Base-by-base conservation (phyloP, 1,139 yeast species). In the Martiniozyma asiatica region DNA sequence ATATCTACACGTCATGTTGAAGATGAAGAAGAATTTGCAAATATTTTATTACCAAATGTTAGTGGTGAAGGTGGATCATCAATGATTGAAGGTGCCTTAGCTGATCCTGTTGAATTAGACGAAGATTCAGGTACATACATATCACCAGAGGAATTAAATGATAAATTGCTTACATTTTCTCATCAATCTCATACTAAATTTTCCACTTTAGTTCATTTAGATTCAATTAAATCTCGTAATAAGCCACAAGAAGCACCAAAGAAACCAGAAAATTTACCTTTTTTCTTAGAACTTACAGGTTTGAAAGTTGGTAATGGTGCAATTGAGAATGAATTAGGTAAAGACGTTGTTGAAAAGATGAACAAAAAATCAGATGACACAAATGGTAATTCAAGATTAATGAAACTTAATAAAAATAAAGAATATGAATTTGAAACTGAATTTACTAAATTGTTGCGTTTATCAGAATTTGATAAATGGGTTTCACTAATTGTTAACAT, bases 161-260 rank as follows among this genome's bases (percentile, higher is more conserved):
- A 62, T 6, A 61, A 64, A 3, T 59, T 89, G 36, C 57, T 81
- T 14, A 84, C 98, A 0, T 65, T 92, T 33, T 78, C 93, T 3
- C 47, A 69, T 24, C 78, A 80, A 4, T 82, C 97, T 13, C 69
- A 89, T 45, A 67, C 70, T 34, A 85, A 82, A 51, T 79, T 80
- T 60, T 73, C 68, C 39, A 84, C 94, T 3, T 58, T 92, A 31
- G 57, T 82, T 27, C 78, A 89, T 49, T 58, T 92, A 44, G 97
- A 92, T 44, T 70, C 75, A 5, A 87, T 92, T 43, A 82, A 73
- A 47, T 73, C 70, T 50, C 70, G 97, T 45, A 85, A 85, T 49
- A 89, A 82, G 54, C 96, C 98, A 8, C 75, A 63, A 36, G 96
- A 84, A 48, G 79, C 92, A 0, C 82, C 92, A 16, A 81, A 81